Conservation (phyloP, 2,329 filamentous ascomycete species). For the Thelonectria blattea region DNA sequence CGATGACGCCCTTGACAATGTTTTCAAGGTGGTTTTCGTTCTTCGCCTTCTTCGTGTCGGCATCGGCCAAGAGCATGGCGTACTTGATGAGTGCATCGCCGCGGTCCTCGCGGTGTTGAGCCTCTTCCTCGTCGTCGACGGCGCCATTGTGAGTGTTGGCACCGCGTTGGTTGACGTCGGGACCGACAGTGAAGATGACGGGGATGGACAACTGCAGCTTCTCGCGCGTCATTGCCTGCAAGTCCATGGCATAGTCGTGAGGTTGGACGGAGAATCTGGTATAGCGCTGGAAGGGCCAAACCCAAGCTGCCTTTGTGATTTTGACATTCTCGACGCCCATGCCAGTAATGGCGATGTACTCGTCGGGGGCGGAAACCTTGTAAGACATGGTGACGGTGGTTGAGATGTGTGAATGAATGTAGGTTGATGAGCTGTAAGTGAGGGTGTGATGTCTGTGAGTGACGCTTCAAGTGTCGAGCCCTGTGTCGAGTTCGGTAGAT, state of each 20-base stretch:
- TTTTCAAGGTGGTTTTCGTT: conserved; percentile 66
- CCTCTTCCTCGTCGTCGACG: conserved; percentile 27
- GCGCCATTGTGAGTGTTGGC: conserved; percentile 44
- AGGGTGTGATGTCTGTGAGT: too few species aligned
- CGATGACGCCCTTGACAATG: conserved; percentile 89
- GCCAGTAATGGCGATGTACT: conserved; percentile 89
- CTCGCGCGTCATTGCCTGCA: conserved; percentile 89
- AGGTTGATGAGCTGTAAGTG: too few species aligned
- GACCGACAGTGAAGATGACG: conserved; percentile 85
- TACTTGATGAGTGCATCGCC: conserved; percentile 78
- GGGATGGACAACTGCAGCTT: conserved; percentile 84
- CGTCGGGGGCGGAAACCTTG: conserved; percentile 74
- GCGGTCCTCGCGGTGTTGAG: conserved; percentile 52
- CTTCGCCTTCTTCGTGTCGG: conserved; percentile 60
- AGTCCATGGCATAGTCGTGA: conserved; percentile 81
- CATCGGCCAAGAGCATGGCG: conserved; percentile 78
- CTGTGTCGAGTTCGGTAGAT: too few species aligned
- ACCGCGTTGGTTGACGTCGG: conserved; percentile 69
- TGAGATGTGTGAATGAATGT: not conserved
- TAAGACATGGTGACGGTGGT: conserved; percentile 57
- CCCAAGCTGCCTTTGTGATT: conserved; percentile 79
- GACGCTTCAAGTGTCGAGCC: too few species aligned
- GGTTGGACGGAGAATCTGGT: conserved; percentile 68
- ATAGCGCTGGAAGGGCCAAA: conserved; percentile 73
- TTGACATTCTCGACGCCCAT: conserved; percentile 75